These are phyloP conservation scores for Agrocybe pediades DNA, from an alignment of 768 basidiomycete species.

Conservation along the genomic window DNA sequence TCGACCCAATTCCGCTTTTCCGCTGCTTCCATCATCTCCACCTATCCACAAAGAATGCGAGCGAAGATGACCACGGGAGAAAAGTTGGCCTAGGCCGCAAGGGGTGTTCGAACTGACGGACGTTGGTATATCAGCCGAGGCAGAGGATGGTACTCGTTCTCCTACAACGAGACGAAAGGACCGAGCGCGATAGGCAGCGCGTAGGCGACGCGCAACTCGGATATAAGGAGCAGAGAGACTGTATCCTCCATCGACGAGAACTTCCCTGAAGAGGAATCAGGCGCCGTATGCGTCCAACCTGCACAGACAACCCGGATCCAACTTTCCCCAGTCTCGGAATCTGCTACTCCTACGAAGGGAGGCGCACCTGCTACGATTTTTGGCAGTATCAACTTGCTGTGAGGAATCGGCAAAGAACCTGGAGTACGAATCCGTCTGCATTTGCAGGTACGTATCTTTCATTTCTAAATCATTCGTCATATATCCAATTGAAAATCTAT, in stretches of 20 bases:
- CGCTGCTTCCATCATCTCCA: conserved; percentile 60
- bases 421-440: conserved; percentile 29
- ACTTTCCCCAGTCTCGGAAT: not conserved
- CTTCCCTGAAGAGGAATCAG: too few species aligned
- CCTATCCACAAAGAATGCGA: conserved; percentile 60
- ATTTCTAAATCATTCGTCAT: not conserved
- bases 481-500: not conserved
- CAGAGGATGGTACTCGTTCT: not conserved
- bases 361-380: conserved; percentile 26
- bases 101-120: conserved; percentile 12
- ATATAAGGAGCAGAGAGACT: not conserved
- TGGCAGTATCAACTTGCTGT: conserved; percentile 39
- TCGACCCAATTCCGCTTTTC: conserved; percentile 24
- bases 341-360: conserved; percentile 16
- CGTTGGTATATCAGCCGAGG: not conserved
- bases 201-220: not conserved
- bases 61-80: conserved; percentile 70
- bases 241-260: not conserved
- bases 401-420: conserved; percentile 24
- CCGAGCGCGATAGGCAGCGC: not conserved
- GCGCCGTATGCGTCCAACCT: too few species aligned
- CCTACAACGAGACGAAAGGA: not conserved
- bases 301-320: too few species aligned
- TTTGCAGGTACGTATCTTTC: conserved; percentile 6
- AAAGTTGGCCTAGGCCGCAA: conserved; percentile 61